phyloP scores from a whole-genome alignment of 148 eudicot genomes.

The Rhododendron henanense region DNA sequence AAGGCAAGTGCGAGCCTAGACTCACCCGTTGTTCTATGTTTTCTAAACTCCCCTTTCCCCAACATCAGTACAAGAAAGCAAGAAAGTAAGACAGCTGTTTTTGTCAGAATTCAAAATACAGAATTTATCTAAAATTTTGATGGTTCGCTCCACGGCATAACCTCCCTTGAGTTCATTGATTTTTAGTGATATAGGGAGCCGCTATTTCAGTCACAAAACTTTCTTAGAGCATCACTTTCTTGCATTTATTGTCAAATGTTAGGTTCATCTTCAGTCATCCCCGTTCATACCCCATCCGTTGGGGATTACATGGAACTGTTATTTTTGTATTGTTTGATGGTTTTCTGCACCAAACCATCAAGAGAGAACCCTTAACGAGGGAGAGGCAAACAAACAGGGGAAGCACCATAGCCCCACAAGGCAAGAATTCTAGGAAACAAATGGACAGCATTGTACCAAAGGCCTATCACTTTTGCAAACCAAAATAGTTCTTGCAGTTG shows the following conservation, averaged over 20 bases:
- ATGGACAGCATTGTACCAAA: not conserved
- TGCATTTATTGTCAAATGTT: too few species aligned
- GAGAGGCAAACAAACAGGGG: not conserved
- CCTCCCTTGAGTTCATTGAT: not conserved
- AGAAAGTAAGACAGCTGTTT: not conserved
- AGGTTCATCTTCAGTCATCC: too few species aligned
- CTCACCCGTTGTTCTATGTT: not conserved
- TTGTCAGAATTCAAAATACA: not conserved
- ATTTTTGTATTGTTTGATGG: not conserved
- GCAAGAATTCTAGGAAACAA: not conserved
- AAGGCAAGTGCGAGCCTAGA: not conserved
- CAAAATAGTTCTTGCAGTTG: not conserved
- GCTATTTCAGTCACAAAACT: too few species aligned
- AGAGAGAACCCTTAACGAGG: not conserved
- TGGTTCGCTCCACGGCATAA: not conserved
- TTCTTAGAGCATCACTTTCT: too few species aligned
- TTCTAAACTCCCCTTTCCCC: conserved; percentile 1
- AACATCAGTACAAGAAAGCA: not conserved
- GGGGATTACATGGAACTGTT: not conserved
- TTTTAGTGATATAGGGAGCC: not conserved
- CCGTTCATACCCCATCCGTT: not conserved
- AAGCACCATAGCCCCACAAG: not conserved
- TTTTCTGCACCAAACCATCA: not conserved
- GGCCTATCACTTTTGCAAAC: not conserved
- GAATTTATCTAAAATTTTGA: not conserved